Evolutionary conservation across 805 yeast species (phyloP), one percentile per base, ranked within the genome.

Genomic region (Cyberlindnera suaveolens): DNA sequence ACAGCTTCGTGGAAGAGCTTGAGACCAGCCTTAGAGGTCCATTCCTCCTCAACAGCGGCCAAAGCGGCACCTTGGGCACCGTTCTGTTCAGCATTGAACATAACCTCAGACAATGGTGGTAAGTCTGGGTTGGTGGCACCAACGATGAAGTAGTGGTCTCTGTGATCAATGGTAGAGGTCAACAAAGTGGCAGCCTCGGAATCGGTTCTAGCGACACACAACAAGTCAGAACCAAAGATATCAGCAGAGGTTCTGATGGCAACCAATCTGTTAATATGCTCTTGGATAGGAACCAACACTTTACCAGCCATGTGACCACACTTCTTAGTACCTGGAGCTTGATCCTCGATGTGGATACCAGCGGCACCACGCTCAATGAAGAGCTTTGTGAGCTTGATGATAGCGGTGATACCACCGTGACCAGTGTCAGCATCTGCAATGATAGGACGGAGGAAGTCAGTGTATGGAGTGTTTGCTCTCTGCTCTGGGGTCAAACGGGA

Each of bases 221-320:
- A 69, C 61, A 91, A 75, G 61, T 89, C 89, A 36, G 89, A 77
- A 41, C 95, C 93, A 69, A 87, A 80, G 49, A 90, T 85, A 68
- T 91, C 98, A 39, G 97, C 96, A 59, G 95, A 80, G 49, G 96
- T 88, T 68, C 98, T 83, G 59, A 91, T 86, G 39, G 97, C 95
- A 52, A 88, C 82, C 64, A 91, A 75, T 66, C 98, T 80, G 72
- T 87, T 89, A 68, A 91, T 86, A 70, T 91, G 98, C 72, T 91
- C 98, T 70, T 89, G 96, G 47, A 89, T 93, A 50, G 98, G 98
- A 50, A 91, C 96, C 55, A 91, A 79, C 42, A 93, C 97, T 68
- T 93, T 88, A 58, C 98, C 98, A 53, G 96, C 97, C 98, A 91
- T 91, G 70, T 91, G 98, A 48, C 98, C 98, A 72, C 98, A 91